These are phyloP conservation scores for Fusarium fujikuroi DNA, from an alignment of 2,329 filamentous ascomycete species.

Conservation along the genomic window DNA sequence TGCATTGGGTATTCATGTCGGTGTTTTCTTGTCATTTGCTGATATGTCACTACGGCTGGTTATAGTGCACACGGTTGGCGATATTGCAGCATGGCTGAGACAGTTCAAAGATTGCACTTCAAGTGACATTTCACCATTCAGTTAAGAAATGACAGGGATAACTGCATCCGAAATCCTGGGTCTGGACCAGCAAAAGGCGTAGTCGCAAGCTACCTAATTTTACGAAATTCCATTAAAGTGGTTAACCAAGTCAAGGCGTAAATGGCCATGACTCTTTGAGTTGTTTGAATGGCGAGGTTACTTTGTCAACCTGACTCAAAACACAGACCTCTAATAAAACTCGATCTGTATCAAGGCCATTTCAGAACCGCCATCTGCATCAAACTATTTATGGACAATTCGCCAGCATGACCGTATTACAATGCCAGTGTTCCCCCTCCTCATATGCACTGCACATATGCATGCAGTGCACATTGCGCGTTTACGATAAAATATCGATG, in stretches of 20 bases:
- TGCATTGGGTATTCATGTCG: background rate
- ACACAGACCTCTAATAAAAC: background rate
- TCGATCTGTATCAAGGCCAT: background rate
- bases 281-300: accelerated
- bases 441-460: background rate
- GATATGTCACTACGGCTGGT: background rate
- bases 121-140: background rate
- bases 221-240: background rate
- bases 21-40: background rate
- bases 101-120: background rate
- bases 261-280: background rate
- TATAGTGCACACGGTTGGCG: background rate
- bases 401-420: background rate
- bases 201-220: background rate
- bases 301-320: background rate
- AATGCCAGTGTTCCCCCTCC: background rate
- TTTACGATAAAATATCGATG: slow-evolving; percentile 6
- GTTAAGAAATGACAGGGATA: background rate
- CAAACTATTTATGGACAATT: background rate
- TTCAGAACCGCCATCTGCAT: background rate
- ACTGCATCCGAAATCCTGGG: background rate
- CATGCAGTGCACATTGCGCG: background rate
- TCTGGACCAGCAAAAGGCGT: background rate
- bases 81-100: slow-evolving; percentile 3
- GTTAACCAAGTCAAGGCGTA: background rate